Conservation (phyloP, 129 eudicot species). For the Pulicaria dysenterica region DNA sequence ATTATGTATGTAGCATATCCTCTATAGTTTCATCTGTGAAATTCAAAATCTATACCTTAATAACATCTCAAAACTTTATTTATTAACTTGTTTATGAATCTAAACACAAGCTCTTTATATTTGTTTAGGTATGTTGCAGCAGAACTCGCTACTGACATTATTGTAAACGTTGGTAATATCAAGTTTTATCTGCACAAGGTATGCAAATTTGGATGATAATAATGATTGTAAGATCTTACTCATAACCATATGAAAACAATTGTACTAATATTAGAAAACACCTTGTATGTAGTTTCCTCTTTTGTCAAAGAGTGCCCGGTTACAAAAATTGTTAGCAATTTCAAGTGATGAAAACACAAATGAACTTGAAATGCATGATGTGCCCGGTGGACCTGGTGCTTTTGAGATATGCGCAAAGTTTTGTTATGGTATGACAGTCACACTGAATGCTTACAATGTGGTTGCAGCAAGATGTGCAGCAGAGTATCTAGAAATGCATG, state of each 20-base stretch:
- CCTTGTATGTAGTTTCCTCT: slow-evolving; percentile 71
- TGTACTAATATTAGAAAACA: not conserved
- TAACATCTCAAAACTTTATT: not conserved
- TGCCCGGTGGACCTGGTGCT: slow-evolving; percentile 90
- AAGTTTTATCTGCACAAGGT: slow-evolving; percentile 93
- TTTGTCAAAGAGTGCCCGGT: slow-evolving; percentile 74
- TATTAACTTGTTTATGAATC: too few species aligned
- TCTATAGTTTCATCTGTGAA: slow-evolving; percentile 7
- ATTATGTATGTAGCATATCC: slow-evolving; percentile 16
- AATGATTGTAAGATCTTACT: not conserved
- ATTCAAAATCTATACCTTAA: not conserved
- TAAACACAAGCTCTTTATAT: too few species aligned
- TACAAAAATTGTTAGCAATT: slow-evolving; percentile 57
- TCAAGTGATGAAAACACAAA: slow-evolving; percentile 45
- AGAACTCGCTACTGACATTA: slow-evolving; percentile 69
- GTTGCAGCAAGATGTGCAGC: slow-evolving; percentile 92
- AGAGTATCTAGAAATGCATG: slow-evolving; percentile 87
- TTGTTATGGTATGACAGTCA: slow-evolving; percentile 86
- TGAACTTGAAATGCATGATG: slow-evolving; percentile 59
- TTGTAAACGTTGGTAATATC: slow-evolving; percentile 66
- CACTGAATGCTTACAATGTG: slow-evolving; percentile 86
- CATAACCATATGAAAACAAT: not conserved
- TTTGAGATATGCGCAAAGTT: too few species aligned
- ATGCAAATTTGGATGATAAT: slow-evolving; percentile 10
- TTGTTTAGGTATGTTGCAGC: slow-evolving; percentile 73